A percentile compares a stretch with the other conserved stretches of the same genome.
Evolutionary conservation across 2,329 filamentous ascomycete species (phyloP).

Genomic region (Phyllosticta citribraziliensis): DNA sequence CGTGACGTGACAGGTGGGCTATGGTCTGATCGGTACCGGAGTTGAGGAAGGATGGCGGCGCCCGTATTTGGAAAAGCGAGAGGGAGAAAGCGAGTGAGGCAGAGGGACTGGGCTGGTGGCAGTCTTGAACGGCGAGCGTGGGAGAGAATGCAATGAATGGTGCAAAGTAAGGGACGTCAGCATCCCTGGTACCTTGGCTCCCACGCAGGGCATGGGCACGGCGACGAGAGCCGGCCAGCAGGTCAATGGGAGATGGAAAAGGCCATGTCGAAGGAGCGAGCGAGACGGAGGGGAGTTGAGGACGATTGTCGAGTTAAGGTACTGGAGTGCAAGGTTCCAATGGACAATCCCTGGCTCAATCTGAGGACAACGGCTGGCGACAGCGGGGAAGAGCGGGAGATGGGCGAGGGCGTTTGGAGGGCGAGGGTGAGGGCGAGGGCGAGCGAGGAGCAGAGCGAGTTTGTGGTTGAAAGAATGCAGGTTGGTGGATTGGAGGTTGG

Average conservation of each 20-base stretch:
- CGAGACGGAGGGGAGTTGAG: background rate
- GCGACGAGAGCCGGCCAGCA: background rate
- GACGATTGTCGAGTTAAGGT: background rate
- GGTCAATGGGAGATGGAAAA: background rate
- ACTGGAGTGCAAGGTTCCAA: background rate
- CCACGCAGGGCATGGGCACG: background rate
- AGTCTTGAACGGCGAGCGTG: background rate
- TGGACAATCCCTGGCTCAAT: background rate
- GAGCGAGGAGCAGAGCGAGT: no score
- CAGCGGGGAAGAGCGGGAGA: background rate
- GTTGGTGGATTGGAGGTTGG: no score
- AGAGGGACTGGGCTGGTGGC: background rate
- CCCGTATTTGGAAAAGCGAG: no score
- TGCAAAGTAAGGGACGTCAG: constrained; percentile 9
- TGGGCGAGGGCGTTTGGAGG: background rate
- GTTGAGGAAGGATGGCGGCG: no score
- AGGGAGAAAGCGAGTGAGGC: background rate
- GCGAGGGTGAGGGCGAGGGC: no score
- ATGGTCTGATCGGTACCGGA: no score
- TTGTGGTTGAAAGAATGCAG: no score
- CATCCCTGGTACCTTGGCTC: background rate
- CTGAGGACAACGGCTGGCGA: background rate
- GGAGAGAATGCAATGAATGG: constrained; percentile 1
- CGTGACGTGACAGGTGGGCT: no score
- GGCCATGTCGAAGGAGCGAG: background rate